A percentile compares a stretch with the other conserved stretches of the same genome.
phyloP scores from a whole-genome alignment of 1,139 yeast species.

The Kodamaea sp. region DNA sequence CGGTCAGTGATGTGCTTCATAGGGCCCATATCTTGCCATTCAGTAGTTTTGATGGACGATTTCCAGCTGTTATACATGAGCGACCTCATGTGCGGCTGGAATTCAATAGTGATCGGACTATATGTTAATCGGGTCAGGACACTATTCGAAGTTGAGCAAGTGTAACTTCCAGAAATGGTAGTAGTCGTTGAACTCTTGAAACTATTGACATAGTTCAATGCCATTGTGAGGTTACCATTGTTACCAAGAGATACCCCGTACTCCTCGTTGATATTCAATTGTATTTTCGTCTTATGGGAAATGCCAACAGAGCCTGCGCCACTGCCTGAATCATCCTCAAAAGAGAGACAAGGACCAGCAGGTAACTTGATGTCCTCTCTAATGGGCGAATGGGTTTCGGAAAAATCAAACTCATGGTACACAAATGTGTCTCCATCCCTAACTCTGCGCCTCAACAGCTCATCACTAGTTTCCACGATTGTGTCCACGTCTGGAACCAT shows the following conservation, averaged over 20 bases:
- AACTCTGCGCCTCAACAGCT: conserved; percentile 1
- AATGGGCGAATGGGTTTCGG: neutral
- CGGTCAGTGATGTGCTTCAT: conserved; percentile 14
- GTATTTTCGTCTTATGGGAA: conserved; percentile 4
- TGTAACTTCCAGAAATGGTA: conserved; percentile 15
- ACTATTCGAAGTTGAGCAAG: conserved; percentile 17
- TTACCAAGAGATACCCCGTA: neutral
- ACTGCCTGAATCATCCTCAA: conserved; percentile 7
- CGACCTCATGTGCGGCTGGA: conserved; percentile 11
- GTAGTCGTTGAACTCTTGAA: conserved; percentile 9
- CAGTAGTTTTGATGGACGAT: conserved; percentile 1
- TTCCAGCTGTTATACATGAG: conserved; percentile 5
- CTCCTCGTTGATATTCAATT: neutral
- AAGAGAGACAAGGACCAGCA: conserved; percentile 21
- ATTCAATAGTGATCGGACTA: conserved; percentile 13
- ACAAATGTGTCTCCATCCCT: conserved; percentile 6
- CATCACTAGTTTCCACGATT: conserved; percentile 4
- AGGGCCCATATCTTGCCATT: conserved; percentile 14
- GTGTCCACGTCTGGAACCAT: conserved; percentile 17
- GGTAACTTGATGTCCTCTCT: conserved; percentile 17
- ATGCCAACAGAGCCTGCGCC: conserved; percentile 19
- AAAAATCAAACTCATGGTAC: conserved; percentile 12
- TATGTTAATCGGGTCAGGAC: conserved; percentile 19
- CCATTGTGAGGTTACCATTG: neutral
- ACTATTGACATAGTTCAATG: conserved; percentile 1